A percentile compares a stretch with the other conserved stretches of the same genome.
Conservation (phyloP, 2,329 filamentous ascomycete genomes). For the Paracoccidioides brasiliensis region DNA sequence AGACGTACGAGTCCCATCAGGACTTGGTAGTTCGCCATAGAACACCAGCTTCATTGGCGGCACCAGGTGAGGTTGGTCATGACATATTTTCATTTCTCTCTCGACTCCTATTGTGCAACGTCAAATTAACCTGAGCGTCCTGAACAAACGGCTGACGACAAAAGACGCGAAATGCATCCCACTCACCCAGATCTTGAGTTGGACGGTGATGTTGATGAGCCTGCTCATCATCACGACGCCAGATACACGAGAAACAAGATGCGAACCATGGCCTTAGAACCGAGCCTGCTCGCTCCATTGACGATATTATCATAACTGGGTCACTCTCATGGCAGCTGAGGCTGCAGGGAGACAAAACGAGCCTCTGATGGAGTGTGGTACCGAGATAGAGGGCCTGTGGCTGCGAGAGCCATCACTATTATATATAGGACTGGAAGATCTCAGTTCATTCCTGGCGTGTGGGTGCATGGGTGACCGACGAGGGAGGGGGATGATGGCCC, state of each 20-base stretch:
- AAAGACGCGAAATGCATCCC: not conserved
- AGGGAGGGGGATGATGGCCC: not conserved
- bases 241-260: constrained; percentile 27
- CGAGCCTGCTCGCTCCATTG: constrained; percentile 28
- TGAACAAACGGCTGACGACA: not conserved
- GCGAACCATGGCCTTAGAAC: constrained; percentile 28
- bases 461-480: not conserved
- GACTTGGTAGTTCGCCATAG: constrained; percentile 28
- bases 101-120: constrained; percentile 21
- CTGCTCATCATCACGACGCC: constrained; percentile 17
- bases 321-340: constrained; percentile 2
- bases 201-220: constrained; percentile 14
- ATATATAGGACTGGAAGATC: not conserved
- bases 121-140: not conserved
- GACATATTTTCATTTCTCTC: constrained; percentile 33
- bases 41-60: constrained; percentile 34
- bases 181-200: constrained; percentile 15
- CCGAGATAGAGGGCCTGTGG: not conserved
- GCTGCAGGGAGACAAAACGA: not conserved
- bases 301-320: constrained; percentile 24
- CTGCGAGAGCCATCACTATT: not conserved
- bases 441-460: not conserved
- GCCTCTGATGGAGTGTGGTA: not conserved
- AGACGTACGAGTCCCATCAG: constrained; percentile 20
- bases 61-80: constrained; percentile 34